Evolutionary conservation across 169 alveolate species (phyloP), one percentile per base, ranked within the genome.

Genomic region (Eimeria praecox): DNA sequence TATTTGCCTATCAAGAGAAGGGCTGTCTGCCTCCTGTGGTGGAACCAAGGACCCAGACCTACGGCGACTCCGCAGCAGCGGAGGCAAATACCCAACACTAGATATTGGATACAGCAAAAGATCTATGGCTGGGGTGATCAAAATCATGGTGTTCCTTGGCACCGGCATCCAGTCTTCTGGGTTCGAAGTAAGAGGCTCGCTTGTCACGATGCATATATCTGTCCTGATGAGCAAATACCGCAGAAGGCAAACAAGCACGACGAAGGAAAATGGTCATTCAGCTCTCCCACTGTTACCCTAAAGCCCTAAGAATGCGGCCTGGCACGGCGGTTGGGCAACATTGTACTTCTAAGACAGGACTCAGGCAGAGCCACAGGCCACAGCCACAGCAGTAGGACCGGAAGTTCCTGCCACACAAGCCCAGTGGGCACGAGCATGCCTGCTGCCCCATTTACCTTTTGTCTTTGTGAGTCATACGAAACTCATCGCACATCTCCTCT

Each of bases 161-260:
- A 94, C 96, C 20, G 96, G 94, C 95, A 94, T 73, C 96, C 96
- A 94, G 66, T 94, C 95, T 62, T 86, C 95, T 33, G 96, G 93
- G 73, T 66, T 94, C 20, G 93, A 88, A 6, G 96, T 94, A 73
- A 94, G 66, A 35, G 96, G 96, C 94, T 94, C 96, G 83, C 94
- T 83, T 18, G 96, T 69, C 56, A 94, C 94, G 18, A 94, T 94
- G 90, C 96, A 94, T 40, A 94, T 85, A n/a, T 94, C 96, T 22
- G 95, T 92, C 92, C 95, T 92, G 95, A 12, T 1, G 56, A 27
- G 69, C 64, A 33, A 33, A 44, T 33, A 59, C 75, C 46, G 80
- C 56, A 54, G 78, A 14, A 35, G 44, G 44, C 82, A 24, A 42
- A n/a, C 14, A 22, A 56, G 33, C 56, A 56, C 14, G 33, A 38